These are phyloP conservation scores for Xylaria acuta DNA, from an alignment of 495 filamentous ascomycete genomes.

Conservation along the genomic window DNA sequence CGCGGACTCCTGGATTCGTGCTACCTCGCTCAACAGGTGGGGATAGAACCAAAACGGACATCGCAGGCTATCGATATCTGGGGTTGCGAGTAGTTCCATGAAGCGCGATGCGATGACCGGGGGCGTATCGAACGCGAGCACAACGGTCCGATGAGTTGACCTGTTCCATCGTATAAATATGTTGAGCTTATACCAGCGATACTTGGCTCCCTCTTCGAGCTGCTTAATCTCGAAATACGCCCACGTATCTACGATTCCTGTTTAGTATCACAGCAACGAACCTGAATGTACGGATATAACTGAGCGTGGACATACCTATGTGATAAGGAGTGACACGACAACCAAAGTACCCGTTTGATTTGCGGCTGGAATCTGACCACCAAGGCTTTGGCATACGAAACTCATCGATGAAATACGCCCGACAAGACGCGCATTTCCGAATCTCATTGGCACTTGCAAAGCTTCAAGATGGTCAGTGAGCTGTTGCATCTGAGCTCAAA, in stretches of 20 bases:
- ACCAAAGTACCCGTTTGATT: constrained; percentile 26
- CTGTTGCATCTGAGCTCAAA: neutral
- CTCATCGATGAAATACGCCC: constrained; percentile 4
- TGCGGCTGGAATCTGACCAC: constrained; percentile 21
- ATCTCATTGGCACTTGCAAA: constrained; percentile 17
- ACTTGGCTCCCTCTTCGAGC: constrained; percentile 23
- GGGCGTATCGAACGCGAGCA: constrained; percentile 46
- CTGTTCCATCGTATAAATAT: constrained; percentile 42
- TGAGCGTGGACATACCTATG: constrained; percentile 10
- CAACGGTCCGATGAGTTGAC: constrained; percentile 34
- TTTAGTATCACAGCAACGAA: neutral
- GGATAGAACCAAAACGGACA: constrained; percentile 40
- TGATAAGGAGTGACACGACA: neutral
- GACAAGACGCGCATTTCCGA: constrained; percentile 13
- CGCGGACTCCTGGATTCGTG: constrained; percentile 38
- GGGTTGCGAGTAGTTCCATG: neutral
- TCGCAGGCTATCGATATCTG: neutral
- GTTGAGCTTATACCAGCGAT: constrained; percentile 46
- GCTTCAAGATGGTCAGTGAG: constrained; percentile 13
- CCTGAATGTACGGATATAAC: neutral
- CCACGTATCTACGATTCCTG: constrained; percentile 37
- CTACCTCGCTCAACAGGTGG: constrained; percentile 32
- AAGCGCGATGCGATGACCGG: constrained; percentile 25
- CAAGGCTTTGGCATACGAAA: constrained; percentile 19
- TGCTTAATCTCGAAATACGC: constrained; percentile 44